Evolutionary conservation across 768 basidiomycete genomes (phyloP).

Genomic region (Dentipellis sp.): DNA sequence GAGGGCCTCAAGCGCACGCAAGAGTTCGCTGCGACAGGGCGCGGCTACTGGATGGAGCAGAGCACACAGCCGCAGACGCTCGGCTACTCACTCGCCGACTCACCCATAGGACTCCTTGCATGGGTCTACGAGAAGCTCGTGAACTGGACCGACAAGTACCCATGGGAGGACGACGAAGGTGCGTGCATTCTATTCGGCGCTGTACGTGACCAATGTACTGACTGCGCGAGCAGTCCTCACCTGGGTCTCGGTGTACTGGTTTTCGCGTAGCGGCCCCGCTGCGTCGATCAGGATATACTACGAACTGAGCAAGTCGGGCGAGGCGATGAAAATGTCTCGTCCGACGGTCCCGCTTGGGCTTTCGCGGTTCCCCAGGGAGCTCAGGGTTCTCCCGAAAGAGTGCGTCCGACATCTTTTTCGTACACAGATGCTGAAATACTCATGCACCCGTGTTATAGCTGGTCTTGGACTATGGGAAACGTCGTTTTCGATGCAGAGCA

Average conservation of each 20-base stretch:
- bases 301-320: slow-evolving; percentile 13
- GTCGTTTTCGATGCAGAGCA: slow-evolving; percentile 20
- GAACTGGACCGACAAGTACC: slow-evolving; percentile 34
- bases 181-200: not conserved
- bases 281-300: slow-evolving; percentile 24
- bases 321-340: not conserved
- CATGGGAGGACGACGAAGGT: slow-evolving; percentile 53
- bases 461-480: slow-evolving; percentile 16
- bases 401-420: not conserved
- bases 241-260: slow-evolving; percentile 30
- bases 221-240: slow-evolving; percentile 23
- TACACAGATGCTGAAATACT: not conserved
- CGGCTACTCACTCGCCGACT: slow-evolving; percentile 47
- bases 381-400: slow-evolving; percentile 2
- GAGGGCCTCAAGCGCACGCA: slow-evolving; percentile 14
- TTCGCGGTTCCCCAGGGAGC: slow-evolving; percentile 23
- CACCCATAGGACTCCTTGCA: slow-evolving; percentile 37
- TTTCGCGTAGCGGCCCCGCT: slow-evolving; percentile 24
- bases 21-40: slow-evolving; percentile 16
- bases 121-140: slow-evolving; percentile 30
- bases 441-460: slow-evolving; percentile 6
- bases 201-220: not conserved
- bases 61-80: slow-evolving; percentile 24
- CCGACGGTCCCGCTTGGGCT: slow-evolving; percentile 19
- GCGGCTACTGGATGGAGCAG: slow-evolving; percentile 25